Evolutionary conservation across 1,284 basidiomycete species (phyloP).

Genomic region (Pseudozyma hubeiensis): DNA sequence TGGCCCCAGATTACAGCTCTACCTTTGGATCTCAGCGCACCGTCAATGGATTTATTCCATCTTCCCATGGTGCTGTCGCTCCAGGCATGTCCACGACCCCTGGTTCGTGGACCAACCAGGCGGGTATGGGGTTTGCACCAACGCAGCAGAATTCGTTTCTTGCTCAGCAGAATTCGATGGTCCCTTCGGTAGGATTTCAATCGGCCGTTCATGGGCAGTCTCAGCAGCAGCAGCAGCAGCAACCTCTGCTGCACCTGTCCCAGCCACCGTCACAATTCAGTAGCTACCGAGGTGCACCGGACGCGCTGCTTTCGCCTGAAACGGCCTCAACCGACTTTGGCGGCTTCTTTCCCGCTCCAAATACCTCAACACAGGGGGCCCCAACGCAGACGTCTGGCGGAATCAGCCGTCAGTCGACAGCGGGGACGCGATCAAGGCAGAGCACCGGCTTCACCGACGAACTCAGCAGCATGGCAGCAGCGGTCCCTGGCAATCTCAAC

Average conservation of each 20-base stretch:
- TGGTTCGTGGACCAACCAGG: slow-evolving; percentile 28
- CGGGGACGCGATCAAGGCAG: slow-evolving; percentile 28
- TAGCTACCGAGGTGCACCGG: slow-evolving; percentile 33
- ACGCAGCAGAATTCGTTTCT: slow-evolving; percentile 22
- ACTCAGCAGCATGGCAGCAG: slow-evolving; percentile 7
- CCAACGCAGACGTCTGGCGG: slow-evolving; percentile 11
- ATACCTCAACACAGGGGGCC: background rate
- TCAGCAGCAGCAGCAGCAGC: slow-evolving; percentile 26
- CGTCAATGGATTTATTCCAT: slow-evolving; percentile 16
- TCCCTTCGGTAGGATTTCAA: slow-evolving; percentile 14
- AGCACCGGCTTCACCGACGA: slow-evolving; percentile 33
- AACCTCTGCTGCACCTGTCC: slow-evolving; percentile 21
- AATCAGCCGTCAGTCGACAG: slow-evolving; percentile 17
- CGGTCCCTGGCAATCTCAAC: slow-evolving; percentile 27
- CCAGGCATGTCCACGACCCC: slow-evolving; percentile 5
- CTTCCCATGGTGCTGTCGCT: background rate
- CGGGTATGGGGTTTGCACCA: slow-evolving; percentile 7
- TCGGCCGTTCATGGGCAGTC: slow-evolving; percentile 11
- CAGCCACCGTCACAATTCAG: slow-evolving; percentile 35
- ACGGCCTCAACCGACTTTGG: slow-evolving; percentile 29
- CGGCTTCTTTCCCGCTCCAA: slow-evolving; percentile 26
- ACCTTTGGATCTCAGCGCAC: slow-evolving; percentile 24
- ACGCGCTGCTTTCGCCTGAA: slow-evolving; percentile 26
- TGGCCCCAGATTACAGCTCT: slow-evolving; percentile 27
- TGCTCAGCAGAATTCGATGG: slow-evolving; percentile 25